Percentiles rank a stretch among this genome's conserved stretches.
Evolutionary conservation across 2,329 filamentous ascomycete genomes (phyloP).

Genomic region (Cladosporium sp.): DNA sequence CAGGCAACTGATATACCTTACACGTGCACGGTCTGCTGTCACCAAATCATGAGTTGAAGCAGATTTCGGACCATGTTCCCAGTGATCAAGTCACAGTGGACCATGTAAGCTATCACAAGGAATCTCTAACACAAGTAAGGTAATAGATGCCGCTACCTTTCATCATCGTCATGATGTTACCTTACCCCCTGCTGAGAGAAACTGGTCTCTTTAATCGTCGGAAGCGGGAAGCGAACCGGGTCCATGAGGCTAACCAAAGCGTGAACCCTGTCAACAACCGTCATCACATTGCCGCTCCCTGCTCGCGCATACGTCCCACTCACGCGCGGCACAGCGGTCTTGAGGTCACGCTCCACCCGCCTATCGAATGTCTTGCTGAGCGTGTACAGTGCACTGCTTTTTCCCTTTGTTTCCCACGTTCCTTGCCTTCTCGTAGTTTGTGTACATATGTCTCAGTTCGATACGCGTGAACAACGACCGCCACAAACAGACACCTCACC

Average conservation of each 20-base stretch:
- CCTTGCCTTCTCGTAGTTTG: neutral
- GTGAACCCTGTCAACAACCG: constrained; percentile 7
- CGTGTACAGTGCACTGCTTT: neutral
- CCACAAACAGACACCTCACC: neutral
- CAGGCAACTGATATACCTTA: neutral
- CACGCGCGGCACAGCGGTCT: neutral
- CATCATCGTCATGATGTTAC: neutral
- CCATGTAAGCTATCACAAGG: neutral
- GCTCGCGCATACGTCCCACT: neutral
- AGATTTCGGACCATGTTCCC: neutral
- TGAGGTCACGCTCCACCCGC: neutral
- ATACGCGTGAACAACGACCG: neutral
- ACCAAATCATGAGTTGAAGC: neutral
- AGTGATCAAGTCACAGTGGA: neutral
- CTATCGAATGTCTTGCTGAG: neutral
- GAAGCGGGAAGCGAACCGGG: constrained; percentile 10
- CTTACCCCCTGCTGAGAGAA: neutral
- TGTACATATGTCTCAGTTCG: neutral
- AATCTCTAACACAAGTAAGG: no score
- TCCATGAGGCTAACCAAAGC: constrained; percentile 2
- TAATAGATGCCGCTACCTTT: no score
- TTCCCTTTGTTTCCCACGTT: neutral
- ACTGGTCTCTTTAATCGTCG: neutral
- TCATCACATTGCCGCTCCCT: constrained; percentile 2
- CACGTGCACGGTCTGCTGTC: neutral